phyloP scores from a whole-genome alignment of 768 basidiomycete genomes.

The Tylopilus felleus region DNA sequence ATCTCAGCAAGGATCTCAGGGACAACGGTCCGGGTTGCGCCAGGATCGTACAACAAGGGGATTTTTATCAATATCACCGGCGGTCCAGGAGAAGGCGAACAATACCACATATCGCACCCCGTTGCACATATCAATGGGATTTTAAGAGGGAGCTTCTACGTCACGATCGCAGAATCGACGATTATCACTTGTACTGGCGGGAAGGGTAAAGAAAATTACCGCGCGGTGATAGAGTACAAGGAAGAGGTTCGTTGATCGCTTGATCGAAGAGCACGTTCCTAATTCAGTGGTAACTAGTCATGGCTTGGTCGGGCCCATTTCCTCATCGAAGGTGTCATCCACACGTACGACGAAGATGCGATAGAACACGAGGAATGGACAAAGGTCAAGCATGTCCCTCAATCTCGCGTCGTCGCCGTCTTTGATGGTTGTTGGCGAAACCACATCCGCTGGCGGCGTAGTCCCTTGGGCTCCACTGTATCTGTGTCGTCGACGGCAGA shows the following conservation, averaged over 20 bases:
- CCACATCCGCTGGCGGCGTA: constrained; percentile 74
- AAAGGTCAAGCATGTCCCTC: constrained; percentile 87
- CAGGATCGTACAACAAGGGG: constrained; percentile 86
- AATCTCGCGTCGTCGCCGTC: constrained; percentile 67
- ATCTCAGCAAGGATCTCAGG: constrained; percentile 91
- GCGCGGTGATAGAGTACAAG: constrained; percentile 90
- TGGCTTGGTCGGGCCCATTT: constrained; percentile 91
- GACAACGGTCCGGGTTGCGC: constrained; percentile 75
- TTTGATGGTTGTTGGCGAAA: constrained; percentile 90
- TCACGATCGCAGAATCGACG: constrained; percentile 77
- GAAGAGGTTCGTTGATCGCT: constrained; percentile 68
- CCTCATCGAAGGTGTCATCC: constrained; percentile 84
- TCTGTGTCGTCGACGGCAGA: constrained; percentile 46
- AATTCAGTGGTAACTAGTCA: constrained; percentile 41
- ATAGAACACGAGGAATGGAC: constrained; percentile 69
- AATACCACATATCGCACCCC: constrained; percentile 88
- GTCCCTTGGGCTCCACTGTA: constrained; percentile 45
- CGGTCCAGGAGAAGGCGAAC: constrained; percentile 71
- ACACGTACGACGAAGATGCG: constrained; percentile 68
- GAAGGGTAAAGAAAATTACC: constrained; percentile 55
- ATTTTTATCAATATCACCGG: constrained; percentile 78
- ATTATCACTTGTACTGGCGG: constrained; percentile 80
- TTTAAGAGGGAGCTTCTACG: constrained; percentile 86
- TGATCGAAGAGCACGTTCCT: background rate
- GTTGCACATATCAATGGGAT: constrained; percentile 89